Conservation (phyloP, 208 protist genomes). For the Trypanosoma caninum region DNA sequence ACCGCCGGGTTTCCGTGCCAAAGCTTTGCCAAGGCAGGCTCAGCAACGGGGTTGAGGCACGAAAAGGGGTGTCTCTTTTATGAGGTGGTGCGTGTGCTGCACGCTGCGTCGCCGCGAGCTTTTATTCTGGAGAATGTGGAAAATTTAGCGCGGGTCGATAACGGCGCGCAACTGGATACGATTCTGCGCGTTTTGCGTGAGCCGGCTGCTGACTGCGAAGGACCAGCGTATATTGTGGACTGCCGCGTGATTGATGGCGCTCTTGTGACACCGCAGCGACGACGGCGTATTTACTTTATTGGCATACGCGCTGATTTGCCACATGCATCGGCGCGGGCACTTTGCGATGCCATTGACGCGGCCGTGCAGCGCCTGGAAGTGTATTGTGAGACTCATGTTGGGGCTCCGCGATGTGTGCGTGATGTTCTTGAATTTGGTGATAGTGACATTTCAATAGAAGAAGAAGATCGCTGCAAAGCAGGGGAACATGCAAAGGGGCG, state of each 20-base stretch:
- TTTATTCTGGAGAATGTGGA: constrained; percentile 88
- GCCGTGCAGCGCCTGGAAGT: constrained; percentile 3
- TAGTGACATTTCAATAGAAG: background rate
- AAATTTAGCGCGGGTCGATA: constrained; percentile 50
- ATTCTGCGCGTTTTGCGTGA: constrained; percentile 34
- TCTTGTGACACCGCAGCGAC: constrained; percentile 56
- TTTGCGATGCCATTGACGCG: constrained; percentile 11
- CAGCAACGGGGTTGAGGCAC: constrained; percentile 40
- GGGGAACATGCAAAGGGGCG: no score
- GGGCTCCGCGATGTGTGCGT: constrained; percentile 19
- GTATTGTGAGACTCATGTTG: constrained; percentile 7
- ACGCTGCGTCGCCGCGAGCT: constrained; percentile 26
- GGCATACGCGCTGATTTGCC: constrained; percentile 30
- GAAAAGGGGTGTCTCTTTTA: constrained; percentile 70
- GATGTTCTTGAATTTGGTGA: constrained; percentile 21
- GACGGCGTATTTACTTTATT: constrained; percentile 63
- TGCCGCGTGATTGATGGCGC: constrained; percentile 51
- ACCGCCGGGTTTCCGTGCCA: constrained; percentile 83
- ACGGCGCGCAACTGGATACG: constrained; percentile 36
- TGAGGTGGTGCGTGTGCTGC: constrained; percentile 70
- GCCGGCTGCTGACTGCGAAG: constrained; percentile 3
- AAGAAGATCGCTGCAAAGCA: no score
- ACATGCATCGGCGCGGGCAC: background rate
- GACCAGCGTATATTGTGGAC: constrained; percentile 25
- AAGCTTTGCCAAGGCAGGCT: constrained; percentile 71